Evolutionary conservation across 768 basidiomycete species (phyloP), one percentile per base, ranked within the genome.

Genomic region (Lentinula edodes): DNA sequence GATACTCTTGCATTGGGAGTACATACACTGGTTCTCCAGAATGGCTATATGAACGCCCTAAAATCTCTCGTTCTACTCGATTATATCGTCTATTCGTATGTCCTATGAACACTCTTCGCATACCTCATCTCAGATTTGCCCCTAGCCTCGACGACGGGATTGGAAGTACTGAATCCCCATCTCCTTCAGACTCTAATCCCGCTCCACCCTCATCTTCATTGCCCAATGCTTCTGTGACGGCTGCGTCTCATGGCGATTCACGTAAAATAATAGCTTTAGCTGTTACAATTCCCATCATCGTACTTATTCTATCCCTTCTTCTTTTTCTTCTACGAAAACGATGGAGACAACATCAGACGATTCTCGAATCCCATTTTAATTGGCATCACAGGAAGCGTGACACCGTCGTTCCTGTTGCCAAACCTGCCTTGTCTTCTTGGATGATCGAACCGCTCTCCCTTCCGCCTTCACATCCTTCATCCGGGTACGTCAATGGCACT

Each of bases 31-130:
- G 66, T 64, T 3, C 65, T 80, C 10, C 68, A 71, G 36, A 77
- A 74, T 56, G 76, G 77, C 13, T 65, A 70, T 36, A 35, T 58
- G 28, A 66, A 64, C 42, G 74, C 71, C 13, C 50, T 52, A 23
- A 64, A 65, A 13, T 74, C 77, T 1, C 64, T 74, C 4, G 58
- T 75, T 1, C 60, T 78, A 28, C 65, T 82, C 6, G 79, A 80
- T 66, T 73, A 72, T 42, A 73, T 80, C 53, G 65, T 77, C 7
- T 80, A 79, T 65, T 68, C 75, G 78, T 78, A 54, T 58, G 39
- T 58, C 46, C 10, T 45, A 32, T 48, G 5, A 15, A 28, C 42
- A 34, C 28, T 58, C 0, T 6, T n/a, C 16, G 13, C 51, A 16
- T 48, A 36, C 6, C 20, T 52, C 7, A 35, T 52, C 51, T 52